Percentiles rank a stretch among this genome's conserved stretches.
phyloP scores from a whole-genome alignment of 2,329 filamentous ascomycete genomes.

The Bipolaris oryzae region DNA sequence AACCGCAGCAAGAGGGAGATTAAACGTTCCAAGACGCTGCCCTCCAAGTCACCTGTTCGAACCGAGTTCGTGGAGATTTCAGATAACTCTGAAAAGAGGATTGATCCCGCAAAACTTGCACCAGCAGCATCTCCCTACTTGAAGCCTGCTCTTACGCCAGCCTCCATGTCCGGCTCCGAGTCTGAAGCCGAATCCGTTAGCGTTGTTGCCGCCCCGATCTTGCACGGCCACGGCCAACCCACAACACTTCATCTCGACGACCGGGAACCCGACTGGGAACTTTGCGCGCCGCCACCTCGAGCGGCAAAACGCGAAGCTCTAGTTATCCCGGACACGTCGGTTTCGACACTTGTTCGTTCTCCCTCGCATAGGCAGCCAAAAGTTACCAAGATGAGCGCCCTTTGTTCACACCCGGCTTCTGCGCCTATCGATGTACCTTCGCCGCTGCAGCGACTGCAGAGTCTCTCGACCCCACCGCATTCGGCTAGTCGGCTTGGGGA shows the following conservation, averaged over 20 bases:
- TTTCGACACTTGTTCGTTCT: constrained; percentile 17
- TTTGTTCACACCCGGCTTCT: constrained; percentile 39
- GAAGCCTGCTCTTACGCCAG: constrained; percentile 32
- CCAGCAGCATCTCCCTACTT: constrained; percentile 20
- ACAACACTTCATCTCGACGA: constrained; percentile 32
- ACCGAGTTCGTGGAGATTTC: constrained; percentile 27
- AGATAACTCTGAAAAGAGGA: constrained; percentile 10
- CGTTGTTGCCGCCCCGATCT: constrained; percentile 29
- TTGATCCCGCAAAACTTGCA: constrained; percentile 10
- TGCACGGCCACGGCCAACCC: constrained; percentile 15
- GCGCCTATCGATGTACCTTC: constrained; percentile 33
- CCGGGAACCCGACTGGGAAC: constrained; percentile 42
- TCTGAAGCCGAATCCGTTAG: constrained; percentile 40
- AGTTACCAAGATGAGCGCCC: constrained; percentile 36
- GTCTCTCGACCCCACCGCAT: constrained; percentile 25
- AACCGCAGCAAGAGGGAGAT: constrained; percentile 29
- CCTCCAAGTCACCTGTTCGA: constrained; percentile 36
- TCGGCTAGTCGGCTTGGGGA: constrained; percentile 24
- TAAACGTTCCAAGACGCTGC: constrained; percentile 40
- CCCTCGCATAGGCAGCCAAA: constrained; percentile 28
- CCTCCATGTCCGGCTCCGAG: constrained; percentile 37
- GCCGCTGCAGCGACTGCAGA: constrained; percentile 27
- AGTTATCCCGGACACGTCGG: neutral
- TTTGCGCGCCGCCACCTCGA: constrained; percentile 28
- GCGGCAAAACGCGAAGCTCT: constrained; percentile 18